These are phyloP conservation scores for Rostrohypoxylon terebratum DNA, from an alignment of 495 filamentous ascomycete genomes.

Conservation along the genomic window DNA sequence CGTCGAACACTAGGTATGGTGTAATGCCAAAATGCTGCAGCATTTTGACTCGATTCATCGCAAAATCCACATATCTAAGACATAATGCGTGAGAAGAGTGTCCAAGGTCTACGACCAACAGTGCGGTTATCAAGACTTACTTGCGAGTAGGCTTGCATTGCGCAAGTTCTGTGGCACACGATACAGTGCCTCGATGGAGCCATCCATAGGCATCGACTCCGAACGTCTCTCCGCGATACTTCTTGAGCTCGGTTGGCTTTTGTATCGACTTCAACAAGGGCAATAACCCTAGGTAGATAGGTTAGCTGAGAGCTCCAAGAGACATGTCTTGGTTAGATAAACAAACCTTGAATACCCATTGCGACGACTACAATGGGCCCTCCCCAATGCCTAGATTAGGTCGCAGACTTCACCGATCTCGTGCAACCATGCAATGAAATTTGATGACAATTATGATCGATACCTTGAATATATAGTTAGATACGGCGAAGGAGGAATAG, in stretches of 20 bases:
- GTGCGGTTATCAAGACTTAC: constrained; percentile 59
- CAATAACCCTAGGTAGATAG: constrained; percentile 73
- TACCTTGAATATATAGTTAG: neutral
- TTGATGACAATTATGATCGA: neutral
- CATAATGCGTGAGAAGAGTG: constrained; percentile 14
- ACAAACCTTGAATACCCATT: constrained; percentile 79
- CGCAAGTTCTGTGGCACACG: constrained; percentile 92
- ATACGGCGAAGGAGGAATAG: neutral
- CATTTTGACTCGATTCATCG: constrained; percentile 91
- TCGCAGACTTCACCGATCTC: constrained; percentile 4
- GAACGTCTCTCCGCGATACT: constrained; percentile 87
- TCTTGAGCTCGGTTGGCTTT: constrained; percentile 84
- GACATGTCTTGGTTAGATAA: neutral
- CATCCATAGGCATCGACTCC: constrained; percentile 98
- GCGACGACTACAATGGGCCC: constrained; percentile 44
- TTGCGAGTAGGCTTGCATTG: constrained; percentile 87
- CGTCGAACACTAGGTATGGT: constrained; percentile 96
- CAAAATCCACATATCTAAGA: constrained; percentile 87
- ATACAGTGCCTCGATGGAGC: constrained; percentile 92
- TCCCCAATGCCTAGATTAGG: constrained; percentile 15
- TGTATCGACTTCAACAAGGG: constrained; percentile 96
- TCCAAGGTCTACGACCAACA: neutral
- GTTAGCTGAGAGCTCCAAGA: constrained; percentile 39
- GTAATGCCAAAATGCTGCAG: constrained; percentile 89
- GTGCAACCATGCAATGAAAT: constrained; percentile 22